Evolutionary conservation across 495 filamentous ascomycete species (phyloP), one percentile per base, ranked within the genome.

Genomic region (Lasiosphaeria ovina): DNA sequence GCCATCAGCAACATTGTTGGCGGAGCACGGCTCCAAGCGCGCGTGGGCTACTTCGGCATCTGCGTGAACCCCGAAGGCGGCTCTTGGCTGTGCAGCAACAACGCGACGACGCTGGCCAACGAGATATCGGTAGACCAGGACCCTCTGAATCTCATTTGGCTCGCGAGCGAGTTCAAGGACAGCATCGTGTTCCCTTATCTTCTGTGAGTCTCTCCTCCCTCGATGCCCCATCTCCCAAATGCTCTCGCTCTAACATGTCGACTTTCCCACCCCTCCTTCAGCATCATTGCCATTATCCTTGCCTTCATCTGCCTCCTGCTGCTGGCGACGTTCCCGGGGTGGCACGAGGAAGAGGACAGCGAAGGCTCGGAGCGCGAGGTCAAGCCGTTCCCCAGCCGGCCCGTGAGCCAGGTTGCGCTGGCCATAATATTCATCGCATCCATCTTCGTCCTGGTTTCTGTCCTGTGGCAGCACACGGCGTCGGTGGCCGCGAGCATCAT

Each of bases 401-500:
- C 88, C 42, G 87, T 92, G 52, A 88, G 85, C 45, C 87, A 90
- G 73, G 81, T 91, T 62, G 87, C 88, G 3, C 76, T 92, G 32
- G 87, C 88, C 57, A 86, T 91, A 72, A 91, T 91, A 70, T 90
- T 91, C 75, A 85, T 91, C 72, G 78, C 89, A 11, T 86, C 85
- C 48, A 87, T 91, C 69, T 91, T 93, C 72, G 84, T 92, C 4
- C 79, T 93, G 16, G 88, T 92, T 32, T 88, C 84, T 3, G 87
- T 88, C 31, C 71, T 89, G 17, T 89, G 86, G 86, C 86, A 89
- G 69, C 93, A 98, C 69, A 98, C 93, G 16, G 93, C 93, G 0
- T 96, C 92, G 0, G 93, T 98, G 0, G 93, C 92, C 6, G 93
- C 93, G 12, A 89, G 90, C 59, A 91, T 93, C 49, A 90, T 97